Conservation (phyloP, 768 basidiomycete species). For the Lepiota subincarnata region DNA sequence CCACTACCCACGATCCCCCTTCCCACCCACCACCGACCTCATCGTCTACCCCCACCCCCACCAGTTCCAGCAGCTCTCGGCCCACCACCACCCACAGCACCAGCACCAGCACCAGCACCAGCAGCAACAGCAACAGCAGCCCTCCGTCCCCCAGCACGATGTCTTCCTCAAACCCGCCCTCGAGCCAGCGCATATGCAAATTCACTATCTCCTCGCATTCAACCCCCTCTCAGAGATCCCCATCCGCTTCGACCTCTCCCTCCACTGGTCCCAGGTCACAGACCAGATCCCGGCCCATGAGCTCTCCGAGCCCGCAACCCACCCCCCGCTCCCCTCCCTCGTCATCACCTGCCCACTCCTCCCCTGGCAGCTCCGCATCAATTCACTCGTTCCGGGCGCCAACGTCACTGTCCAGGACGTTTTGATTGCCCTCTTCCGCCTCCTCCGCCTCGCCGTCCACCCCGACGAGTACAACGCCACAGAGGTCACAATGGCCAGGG, state of each 20-base stretch:
- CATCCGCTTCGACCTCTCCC: constrained; percentile 34
- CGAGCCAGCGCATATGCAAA: constrained; percentile 17
- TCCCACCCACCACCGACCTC: constrained; percentile 22
- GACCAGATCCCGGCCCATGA: constrained; percentile 24
- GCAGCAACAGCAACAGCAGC: neutral
- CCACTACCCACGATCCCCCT: constrained; percentile 27
- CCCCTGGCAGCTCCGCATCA: constrained; percentile 27
- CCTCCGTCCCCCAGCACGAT: neutral
- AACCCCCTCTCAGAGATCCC: constrained; percentile 27
- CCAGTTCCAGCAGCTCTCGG: too few relatives aligned
- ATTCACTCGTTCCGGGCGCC: constrained; percentile 21
- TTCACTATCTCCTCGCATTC: constrained; percentile 39
- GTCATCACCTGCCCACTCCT: constrained; percentile 31
- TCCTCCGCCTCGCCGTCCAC: constrained; percentile 43
- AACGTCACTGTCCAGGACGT: constrained; percentile 48
- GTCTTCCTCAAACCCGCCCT: neutral
- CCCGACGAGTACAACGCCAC: constrained; percentile 39
- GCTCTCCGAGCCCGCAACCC: constrained; percentile 38
- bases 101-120: neutral
- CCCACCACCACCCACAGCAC: neutral
- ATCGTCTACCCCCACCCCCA: constrained; percentile 22
- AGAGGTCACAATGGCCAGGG: constrained; percentile 26
- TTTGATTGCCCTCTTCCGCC: constrained; percentile 39
- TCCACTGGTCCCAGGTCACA: constrained; percentile 23
- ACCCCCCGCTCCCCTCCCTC: constrained; percentile 34